Evolutionary conservation across 768 basidiomycete genomes (phyloP).

Genomic region (Cytidiella melzeri): DNA sequence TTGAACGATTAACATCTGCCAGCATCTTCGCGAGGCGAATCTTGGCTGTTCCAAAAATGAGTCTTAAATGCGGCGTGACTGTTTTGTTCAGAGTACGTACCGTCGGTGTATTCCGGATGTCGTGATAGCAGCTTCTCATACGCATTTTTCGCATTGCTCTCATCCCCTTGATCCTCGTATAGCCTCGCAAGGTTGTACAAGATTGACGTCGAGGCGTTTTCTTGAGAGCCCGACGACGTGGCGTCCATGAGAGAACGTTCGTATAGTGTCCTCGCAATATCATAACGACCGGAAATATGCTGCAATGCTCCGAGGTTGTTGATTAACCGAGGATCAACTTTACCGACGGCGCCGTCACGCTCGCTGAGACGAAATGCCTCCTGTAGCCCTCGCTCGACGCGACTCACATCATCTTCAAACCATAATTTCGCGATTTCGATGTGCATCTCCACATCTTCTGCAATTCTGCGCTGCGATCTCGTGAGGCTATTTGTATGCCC

Average conservation of each 20-base stretch:
- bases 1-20: conserved; percentile 57
- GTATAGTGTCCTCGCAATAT: conserved; percentile 58
- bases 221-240: conserved; percentile 41
- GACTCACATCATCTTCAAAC: conserved; percentile 75
- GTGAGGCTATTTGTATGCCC: conserved; percentile 17
- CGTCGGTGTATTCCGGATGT: conserved; percentile 96
- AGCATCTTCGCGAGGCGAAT: conserved; percentile 85
- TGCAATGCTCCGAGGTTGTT: conserved; percentile 78
- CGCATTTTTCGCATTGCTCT: conserved; percentile 69
- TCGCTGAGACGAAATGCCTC: conserved; percentile 67
- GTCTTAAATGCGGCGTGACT: too few species aligned
- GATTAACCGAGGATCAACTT: conserved; percentile 59
- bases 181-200: conserved; percentile 89
- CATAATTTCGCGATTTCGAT: conserved; percentile 87
- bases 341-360: conserved; percentile 22
- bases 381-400: conserved; percentile 64
- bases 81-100: too few species aligned
- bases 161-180: conserved; percentile 81
- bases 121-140: conserved; percentile 82
- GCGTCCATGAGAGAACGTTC: conserved; percentile 67
- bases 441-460: conserved; percentile 82
- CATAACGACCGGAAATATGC: conserved; percentile 58
- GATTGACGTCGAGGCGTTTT: conserved; percentile 74
- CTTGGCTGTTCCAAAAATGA: conserved; percentile 76
- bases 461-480: conserved; percentile 44